Evolutionary conservation across 257 asterid species (phyloP).

Genomic region (Orobanche coerulescens): DNA sequence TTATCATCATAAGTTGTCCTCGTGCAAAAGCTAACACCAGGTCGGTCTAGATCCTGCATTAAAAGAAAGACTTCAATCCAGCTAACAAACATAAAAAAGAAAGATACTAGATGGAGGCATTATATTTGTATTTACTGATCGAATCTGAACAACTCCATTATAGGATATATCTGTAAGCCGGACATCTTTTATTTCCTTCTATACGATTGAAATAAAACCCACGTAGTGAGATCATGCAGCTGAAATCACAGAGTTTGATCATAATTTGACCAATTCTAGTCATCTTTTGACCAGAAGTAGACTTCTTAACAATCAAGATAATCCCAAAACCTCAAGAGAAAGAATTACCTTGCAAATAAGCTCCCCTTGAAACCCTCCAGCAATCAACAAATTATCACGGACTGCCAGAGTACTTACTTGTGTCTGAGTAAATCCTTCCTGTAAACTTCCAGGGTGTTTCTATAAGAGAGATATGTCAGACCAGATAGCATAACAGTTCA

Average conservation of each 20-base stretch:
- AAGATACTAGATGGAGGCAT: background rate
- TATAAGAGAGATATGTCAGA: slow-evolving; percentile 14
- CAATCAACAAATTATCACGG: slow-evolving; percentile 44
- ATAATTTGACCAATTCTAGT: background rate
- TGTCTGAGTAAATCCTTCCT: slow-evolving; percentile 47
- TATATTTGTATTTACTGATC: background rate
- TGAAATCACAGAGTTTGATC: background rate
- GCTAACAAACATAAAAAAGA: slow-evolving; percentile 7
- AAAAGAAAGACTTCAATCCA: slow-evolving; percentile 16
- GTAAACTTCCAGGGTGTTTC: slow-evolving; percentile 48
- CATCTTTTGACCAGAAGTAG: background rate
- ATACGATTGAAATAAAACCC: background rate
- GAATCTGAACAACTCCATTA: background rate
- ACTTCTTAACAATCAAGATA: background rate
- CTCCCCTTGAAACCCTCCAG: slow-evolving; percentile 54
- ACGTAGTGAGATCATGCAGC: background rate
- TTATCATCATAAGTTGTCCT: slow-evolving; percentile 65
- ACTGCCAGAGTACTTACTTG: slow-evolving; percentile 50
- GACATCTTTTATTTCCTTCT: slow-evolving; percentile 1
- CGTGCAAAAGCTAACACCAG: slow-evolving; percentile 55
- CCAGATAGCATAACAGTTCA: slow-evolving; percentile 9
- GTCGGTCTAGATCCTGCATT: slow-evolving; percentile 51
- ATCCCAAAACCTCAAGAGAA: slow-evolving; percentile 4
- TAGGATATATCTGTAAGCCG: background rate
- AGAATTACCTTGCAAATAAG: slow-evolving; percentile 47